A percentile compares a stretch with the other conserved stretches of the same genome.
Evolutionary conservation across 1,284 basidiomycete genomes (phyloP).

Genomic region (Agroathelia rolfsii): DNA sequence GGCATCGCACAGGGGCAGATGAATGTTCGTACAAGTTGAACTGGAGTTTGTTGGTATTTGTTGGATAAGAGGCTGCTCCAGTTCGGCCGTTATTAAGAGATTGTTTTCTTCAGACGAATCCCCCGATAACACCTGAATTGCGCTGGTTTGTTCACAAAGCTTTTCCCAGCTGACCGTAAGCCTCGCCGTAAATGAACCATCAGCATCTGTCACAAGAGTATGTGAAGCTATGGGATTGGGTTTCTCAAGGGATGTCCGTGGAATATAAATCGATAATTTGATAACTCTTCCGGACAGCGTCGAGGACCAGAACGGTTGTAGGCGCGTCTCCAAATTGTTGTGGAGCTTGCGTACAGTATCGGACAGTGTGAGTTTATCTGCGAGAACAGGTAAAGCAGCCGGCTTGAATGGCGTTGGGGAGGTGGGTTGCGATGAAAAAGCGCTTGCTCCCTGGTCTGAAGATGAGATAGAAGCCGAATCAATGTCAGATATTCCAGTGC

Average conservation of each 20-base stretch:
- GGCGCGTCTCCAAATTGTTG: conserved; percentile 61
- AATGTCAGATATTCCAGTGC: conserved; percentile 16
- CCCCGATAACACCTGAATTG: conserved; percentile 48
- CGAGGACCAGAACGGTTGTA: conserved; percentile 73
- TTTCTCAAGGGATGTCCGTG: conserved; percentile 14
- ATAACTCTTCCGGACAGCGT: conserved; percentile 51
- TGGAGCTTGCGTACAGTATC: conserved; percentile 46
- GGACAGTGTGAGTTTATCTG: conserved; percentile 12
- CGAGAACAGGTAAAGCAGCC: conserved; percentile 8
- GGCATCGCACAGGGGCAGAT: conserved; percentile 43
- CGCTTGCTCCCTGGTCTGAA: conserved; percentile 9
- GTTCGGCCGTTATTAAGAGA: conserved; percentile 42
- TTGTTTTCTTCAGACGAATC: conserved; percentile 42
- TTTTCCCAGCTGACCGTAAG: conserved; percentile 60
- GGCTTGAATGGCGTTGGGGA: conserved; percentile 4
- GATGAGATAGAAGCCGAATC: conserved; percentile 13
- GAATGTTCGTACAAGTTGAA: conserved; percentile 23
- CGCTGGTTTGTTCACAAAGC: conserved; percentile 50
- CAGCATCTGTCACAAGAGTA: conserved; percentile 45
- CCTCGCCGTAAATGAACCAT: conserved; percentile 63
- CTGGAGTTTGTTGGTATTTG: too few relatives aligned
- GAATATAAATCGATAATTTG: conserved; percentile 44
- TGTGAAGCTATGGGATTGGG: conserved; percentile 36
- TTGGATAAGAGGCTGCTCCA: conserved; percentile 18
- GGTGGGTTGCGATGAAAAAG: conserved; percentile 4